Evolutionary conservation across 2,329 filamentous ascomycete genomes (phyloP).

Genomic region (Cordyceps farinosa): DNA sequence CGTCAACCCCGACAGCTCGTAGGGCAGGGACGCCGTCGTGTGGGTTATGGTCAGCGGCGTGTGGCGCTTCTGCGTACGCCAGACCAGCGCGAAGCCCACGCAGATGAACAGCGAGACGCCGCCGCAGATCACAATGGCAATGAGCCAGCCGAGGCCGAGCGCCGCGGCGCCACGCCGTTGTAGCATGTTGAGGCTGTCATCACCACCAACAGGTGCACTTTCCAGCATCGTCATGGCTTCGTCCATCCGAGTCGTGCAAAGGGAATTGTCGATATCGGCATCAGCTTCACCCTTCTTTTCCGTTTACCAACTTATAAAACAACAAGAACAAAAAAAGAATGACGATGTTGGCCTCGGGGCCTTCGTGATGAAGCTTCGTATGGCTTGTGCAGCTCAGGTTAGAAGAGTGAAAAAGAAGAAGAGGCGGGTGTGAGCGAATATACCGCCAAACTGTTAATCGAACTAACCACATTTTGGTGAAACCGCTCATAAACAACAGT

Average conservation of each 20-base stretch:
- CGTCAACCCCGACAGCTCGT: slow-evolving; percentile 7
- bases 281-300: background rate
- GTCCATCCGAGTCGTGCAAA: background rate
- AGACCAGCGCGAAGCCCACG: slow-evolving; percentile 42
- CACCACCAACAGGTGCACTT: background rate
- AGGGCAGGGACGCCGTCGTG: slow-evolving; percentile 13
- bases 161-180: background rate
- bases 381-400: background rate
- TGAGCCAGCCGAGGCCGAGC: slow-evolving; percentile 36
- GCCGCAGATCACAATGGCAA: slow-evolving; percentile 48
- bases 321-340: background rate
- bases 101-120: slow-evolving; percentile 42
- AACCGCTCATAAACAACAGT: slow-evolving; percentile 8
- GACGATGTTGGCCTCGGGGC: background rate
- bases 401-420: background rate
- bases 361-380: background rate
- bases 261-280: slow-evolving; percentile 3
- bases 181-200: background rate
- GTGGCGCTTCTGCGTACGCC: slow-evolving; percentile 29
- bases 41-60: slow-evolving; percentile 20
- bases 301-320: background rate
- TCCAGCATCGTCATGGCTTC: background rate
- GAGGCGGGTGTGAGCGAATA: background rate
- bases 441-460: background rate
- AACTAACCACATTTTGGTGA: slow-evolving; percentile 4